Conservation (phyloP, 1,284 basidiomycete genomes). For the Rhodotorula sp. region DNA sequence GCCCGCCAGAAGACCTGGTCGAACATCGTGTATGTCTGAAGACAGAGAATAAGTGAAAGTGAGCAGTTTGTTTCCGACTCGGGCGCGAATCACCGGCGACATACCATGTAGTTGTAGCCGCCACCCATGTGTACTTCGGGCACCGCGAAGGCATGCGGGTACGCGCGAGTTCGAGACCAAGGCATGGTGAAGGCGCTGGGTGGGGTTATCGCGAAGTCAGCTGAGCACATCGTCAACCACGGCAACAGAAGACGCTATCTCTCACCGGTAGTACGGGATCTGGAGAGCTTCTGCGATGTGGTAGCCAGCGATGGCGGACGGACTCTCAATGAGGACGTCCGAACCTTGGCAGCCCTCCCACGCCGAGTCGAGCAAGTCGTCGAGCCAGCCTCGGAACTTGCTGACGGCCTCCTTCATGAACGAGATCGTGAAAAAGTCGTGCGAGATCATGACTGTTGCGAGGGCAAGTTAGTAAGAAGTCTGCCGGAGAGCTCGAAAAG, state of each 20-base stretch:
- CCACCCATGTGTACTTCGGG: conserved; percentile 94
- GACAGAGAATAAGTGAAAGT: not conserved
- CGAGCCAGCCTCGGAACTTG: conserved; percentile 88
- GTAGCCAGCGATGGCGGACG: conserved; percentile 97
- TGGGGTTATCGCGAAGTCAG: not conserved
- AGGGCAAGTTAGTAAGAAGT: not conserved
- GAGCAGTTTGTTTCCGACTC: not conserved
- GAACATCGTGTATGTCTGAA: conserved; percentile 61
- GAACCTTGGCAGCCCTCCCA: conserved; percentile 95
- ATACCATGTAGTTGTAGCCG: conserved; percentile 94
- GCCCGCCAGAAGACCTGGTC: conserved; percentile 98
- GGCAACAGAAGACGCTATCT: not conserved
- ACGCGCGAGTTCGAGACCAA: conserved; percentile 70
- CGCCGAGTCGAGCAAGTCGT: conserved; percentile 86
- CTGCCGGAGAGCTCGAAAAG: conserved; percentile 57
- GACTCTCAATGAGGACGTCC: conserved; percentile 90
- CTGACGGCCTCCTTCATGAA: conserved; percentile 86
- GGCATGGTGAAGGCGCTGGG: conserved; percentile 69
- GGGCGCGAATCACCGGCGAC: conserved; percentile 18
- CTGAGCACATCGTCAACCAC: not conserved
- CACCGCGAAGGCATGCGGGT: conserved; percentile 96
- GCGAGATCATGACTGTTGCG: conserved; percentile 75
- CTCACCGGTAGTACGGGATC: conserved; percentile 89
- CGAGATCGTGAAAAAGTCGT: conserved; percentile 91
- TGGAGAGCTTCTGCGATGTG: conserved; percentile 92